phyloP scores from a whole-genome alignment of 306 rosid species.

The Casuarina cunninghamiana region DNA sequence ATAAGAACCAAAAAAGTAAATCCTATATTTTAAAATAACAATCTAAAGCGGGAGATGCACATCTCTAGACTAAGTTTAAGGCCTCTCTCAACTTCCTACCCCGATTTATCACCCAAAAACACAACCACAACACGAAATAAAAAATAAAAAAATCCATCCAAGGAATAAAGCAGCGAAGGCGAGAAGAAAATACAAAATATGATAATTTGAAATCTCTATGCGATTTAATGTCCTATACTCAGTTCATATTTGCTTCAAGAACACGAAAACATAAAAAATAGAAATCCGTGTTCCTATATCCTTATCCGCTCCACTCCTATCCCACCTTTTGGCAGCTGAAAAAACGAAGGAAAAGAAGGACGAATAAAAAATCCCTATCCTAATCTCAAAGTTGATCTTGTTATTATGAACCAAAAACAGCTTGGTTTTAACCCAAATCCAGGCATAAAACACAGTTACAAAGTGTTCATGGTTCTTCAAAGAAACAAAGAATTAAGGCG shows the following conservation, averaged over 20 bases:
- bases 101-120: not conserved
- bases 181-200: not conserved
- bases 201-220: not conserved
- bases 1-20: not conserved
- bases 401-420: not conserved
- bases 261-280: not conserved
- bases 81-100: not conserved
- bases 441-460: not conserved
- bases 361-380: not conserved
- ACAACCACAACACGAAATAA: not conserved
- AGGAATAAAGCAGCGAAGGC: not conserved
- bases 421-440: not conserved
- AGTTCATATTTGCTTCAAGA: conserved; percentile 2
- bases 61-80: not conserved
- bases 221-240: not conserved
- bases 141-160: not conserved
- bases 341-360: not conserved
- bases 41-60: not conserved
- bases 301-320: not conserved
- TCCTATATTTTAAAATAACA: not conserved
- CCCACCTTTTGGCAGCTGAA: conserved; percentile 1
- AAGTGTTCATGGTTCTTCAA: not conserved
- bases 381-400: not conserved
- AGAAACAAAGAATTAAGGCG: not conserved
- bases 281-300: not conserved